Evolutionary conservation across 768 basidiomycete genomes (phyloP).

Genomic region (Pisolithus marmoratus): DNA sequence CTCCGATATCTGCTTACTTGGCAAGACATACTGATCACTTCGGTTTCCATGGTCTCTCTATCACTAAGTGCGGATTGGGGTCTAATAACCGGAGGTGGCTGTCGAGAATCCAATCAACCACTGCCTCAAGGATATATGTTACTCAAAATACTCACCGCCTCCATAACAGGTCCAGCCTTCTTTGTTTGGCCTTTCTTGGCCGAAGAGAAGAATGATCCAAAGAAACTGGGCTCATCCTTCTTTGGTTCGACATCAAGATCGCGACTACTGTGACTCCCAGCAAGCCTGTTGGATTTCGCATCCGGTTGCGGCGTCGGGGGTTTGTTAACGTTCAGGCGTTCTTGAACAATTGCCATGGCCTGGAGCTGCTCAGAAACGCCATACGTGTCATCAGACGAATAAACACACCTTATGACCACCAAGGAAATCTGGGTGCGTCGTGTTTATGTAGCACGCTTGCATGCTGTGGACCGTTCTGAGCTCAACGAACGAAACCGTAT

Average conservation of each 20-base stretch:
- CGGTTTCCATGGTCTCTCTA: constrained; percentile 96
- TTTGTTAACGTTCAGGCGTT: constrained; percentile 78
- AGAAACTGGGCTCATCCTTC: constrained; percentile 90
- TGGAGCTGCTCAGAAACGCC: constrained; percentile 21
- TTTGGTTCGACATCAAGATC: constrained; percentile 88
- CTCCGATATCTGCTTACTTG: background rate
- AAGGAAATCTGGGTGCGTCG: constrained; percentile 98
- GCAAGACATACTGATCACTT: constrained; percentile 89
- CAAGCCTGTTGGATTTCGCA: constrained; percentile 61
- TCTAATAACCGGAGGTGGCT: constrained; percentile 83
- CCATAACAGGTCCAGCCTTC: constrained; percentile 56
- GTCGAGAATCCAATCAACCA: constrained; percentile 32
- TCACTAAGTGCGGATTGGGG: constrained; percentile 90
- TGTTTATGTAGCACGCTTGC: constrained; percentile 99
- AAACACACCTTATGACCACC: constrained; percentile 77
- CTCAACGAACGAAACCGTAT: background rate
- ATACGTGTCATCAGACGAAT: background rate
- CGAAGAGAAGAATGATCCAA: constrained; percentile 89
- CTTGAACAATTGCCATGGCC: constrained; percentile 86
- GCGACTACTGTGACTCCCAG: constrained; percentile 75
- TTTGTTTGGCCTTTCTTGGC: constrained; percentile 56
- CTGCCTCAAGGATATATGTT: constrained; percentile 11
- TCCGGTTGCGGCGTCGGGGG: constrained; percentile 53
- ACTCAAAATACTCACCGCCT: constrained; percentile 37
- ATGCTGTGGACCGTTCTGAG: constrained; percentile 45